Conservation (phyloP, 2,329 filamentous ascomycete species). For the Emergomyces pasteurianus region DNA sequence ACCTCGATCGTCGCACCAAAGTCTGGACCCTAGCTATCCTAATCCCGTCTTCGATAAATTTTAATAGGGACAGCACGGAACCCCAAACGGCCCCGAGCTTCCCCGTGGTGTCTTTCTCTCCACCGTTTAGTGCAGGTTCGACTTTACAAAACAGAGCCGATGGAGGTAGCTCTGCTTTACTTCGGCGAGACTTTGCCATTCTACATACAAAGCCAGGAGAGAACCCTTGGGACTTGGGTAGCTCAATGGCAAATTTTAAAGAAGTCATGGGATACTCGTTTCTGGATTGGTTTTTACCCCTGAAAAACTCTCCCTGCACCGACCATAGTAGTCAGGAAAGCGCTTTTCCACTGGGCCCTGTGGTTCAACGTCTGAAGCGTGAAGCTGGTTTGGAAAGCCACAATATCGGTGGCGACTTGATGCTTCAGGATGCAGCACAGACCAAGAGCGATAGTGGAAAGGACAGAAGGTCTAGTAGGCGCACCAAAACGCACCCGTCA, state of each 20-base stretch:
- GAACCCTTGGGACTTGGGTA: slow-evolving; percentile 75
- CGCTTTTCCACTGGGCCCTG: slow-evolving; percentile 55
- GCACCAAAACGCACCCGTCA: neutral
- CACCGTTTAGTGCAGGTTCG: slow-evolving; percentile 13
- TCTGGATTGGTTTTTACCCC: slow-evolving; percentile 69
- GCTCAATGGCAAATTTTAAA: slow-evolving; percentile 54
- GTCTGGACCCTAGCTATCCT: slow-evolving; percentile 65
- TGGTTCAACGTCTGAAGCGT: slow-evolving; percentile 45
- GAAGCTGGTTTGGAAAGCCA: slow-evolving; percentile 26
- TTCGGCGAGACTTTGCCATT: slow-evolving; percentile 62
- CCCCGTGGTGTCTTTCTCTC: slow-evolving; percentile 24
- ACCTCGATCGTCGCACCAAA: slow-evolving; percentile 48
- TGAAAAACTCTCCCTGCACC: slow-evolving; percentile 62
- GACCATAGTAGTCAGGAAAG: slow-evolving; percentile 54
- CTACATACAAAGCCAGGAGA: slow-evolving; percentile 60
- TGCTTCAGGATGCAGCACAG: neutral
- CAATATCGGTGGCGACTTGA: neutral
- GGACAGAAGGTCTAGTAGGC: neutral
- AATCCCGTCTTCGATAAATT: slow-evolving; percentile 40
- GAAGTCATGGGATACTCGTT: slow-evolving; percentile 63
- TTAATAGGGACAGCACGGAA: slow-evolving; percentile 24
- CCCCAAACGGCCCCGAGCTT: slow-evolving; percentile 23
- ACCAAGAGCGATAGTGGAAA: neutral
- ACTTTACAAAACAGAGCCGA: neutral
- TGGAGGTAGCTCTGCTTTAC: slow-evolving; percentile 12